phyloP scores from a whole-genome alignment of 177 flowering plant species.

The Vitis hybrid region DNA sequence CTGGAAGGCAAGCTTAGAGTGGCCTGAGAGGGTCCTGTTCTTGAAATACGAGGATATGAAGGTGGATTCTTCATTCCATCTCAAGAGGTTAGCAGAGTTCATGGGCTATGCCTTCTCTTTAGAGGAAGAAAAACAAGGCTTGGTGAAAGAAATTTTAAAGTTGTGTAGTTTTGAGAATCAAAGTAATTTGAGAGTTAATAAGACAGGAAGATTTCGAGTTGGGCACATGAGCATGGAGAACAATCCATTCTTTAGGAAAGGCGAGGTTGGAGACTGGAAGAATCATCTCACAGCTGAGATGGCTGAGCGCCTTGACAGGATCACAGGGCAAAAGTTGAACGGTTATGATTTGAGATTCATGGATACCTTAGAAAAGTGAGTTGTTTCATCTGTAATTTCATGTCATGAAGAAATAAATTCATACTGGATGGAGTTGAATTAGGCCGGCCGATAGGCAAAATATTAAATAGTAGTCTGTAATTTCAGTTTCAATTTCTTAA shows the following conservation, averaged over 20 bases:
- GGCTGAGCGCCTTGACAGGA: slow-evolving; percentile 3
- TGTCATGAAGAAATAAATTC: no score
- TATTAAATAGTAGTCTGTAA: no score
- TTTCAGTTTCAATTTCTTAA: no score
- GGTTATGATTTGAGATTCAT: not conserved
- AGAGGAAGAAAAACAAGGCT: slow-evolving; percentile 9
- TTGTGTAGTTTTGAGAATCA: slow-evolving; percentile 12
- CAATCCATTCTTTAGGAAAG: slow-evolving; percentile 12
- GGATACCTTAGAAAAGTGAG: no score
- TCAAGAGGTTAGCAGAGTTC: slow-evolving; percentile 13
- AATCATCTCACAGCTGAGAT: slow-evolving; percentile 13
- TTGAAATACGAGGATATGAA: slow-evolving; percentile 20
- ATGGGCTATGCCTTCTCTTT: slow-evolving; percentile 12
- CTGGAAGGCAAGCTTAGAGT: slow-evolving; percentile 15
- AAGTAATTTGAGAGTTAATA: slow-evolving; percentile 10
- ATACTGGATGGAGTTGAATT: no score
- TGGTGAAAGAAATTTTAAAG: not conserved
- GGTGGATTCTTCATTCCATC: not conserved
- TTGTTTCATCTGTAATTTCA: no score
- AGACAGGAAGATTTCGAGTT: not conserved
- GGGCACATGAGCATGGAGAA: not conserved
- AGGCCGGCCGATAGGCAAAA: no score
- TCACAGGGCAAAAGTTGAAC: not conserved
- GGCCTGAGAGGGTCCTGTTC: slow-evolving; percentile 8
- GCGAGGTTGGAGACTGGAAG: slow-evolving; percentile 19